A percentile compares a stretch with the other conserved stretches of the same genome.
phyloP scores from a whole-genome alignment of 2,329 filamentous ascomycete genomes.

The Talaromyces pinophilus region DNA sequence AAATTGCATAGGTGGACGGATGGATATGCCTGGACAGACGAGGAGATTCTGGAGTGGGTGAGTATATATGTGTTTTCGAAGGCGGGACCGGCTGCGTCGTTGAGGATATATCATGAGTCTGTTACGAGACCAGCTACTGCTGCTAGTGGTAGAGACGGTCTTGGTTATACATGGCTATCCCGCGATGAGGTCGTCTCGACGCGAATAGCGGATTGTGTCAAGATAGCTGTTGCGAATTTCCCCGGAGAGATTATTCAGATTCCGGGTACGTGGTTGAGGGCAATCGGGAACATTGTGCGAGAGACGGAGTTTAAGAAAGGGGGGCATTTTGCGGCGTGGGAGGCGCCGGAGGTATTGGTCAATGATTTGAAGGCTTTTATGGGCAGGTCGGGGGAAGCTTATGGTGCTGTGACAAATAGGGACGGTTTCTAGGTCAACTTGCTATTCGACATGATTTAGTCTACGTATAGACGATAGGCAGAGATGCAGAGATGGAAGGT shows the following conservation, averaged over 20 bases:
- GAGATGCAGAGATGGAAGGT: background rate
- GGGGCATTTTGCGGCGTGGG: constrained; percentile 58
- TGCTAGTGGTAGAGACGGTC: background rate
- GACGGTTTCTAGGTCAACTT: constrained; percentile 34
- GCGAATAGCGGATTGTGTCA: constrained; percentile 50
- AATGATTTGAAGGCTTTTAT: constrained; percentile 53
- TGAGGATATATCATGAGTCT: constrained; percentile 72
- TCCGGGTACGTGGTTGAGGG: constrained; percentile 53
- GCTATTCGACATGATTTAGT: background rate
- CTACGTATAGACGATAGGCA: background rate
- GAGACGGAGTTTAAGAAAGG: constrained; percentile 49
- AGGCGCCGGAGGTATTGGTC: constrained; percentile 50
- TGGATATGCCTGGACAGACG: constrained; percentile 69
- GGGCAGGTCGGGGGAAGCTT: constrained; percentile 37
- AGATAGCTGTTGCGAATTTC: constrained; percentile 56
- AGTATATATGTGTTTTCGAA: constrained; percentile 70
- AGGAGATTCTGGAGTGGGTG: constrained; percentile 75
- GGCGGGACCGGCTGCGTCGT: constrained; percentile 67
- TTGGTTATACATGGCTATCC: constrained; percentile 22
- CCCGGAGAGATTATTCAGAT: constrained; percentile 54
- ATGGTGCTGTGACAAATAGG: constrained; percentile 34
- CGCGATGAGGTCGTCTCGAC: constrained; percentile 34
- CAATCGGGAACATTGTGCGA: constrained; percentile 55
- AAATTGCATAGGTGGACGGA: constrained; percentile 79
- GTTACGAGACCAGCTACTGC: background rate